These are phyloP conservation scores for Hibiscus syriacus DNA, from an alignment of 345 rosid species.

Conservation along the genomic window DNA sequence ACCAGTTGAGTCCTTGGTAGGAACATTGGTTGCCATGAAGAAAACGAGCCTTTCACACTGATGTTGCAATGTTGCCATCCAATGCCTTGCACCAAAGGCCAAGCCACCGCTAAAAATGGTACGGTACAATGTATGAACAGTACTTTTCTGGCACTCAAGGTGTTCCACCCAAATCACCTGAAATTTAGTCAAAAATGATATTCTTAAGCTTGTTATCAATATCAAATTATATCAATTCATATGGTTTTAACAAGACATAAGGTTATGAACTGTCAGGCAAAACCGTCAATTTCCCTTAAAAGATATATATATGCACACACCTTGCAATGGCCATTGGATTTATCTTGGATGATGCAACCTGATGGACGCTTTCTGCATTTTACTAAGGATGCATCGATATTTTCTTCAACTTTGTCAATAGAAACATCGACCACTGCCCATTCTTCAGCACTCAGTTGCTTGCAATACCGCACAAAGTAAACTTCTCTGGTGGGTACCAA, in stretches of 20 bases:
- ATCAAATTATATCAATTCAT: neutral
- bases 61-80: too few species aligned
- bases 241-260: neutral
- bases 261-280: neutral
- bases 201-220: neutral
- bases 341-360: too few species aligned
- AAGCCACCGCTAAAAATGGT: conserved; percentile 68
- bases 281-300: neutral
- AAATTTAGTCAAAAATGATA: neutral
- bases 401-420: conserved; percentile 69
- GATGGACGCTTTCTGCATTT: conserved; percentile 94
- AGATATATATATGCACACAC: conserved; percentile 18
- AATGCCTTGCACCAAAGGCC: conserved; percentile 96
- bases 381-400: conserved; percentile 66
- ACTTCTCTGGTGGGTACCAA: conserved; percentile 89
- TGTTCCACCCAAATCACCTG: conserved; percentile 98
- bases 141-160: conserved; percentile 64
- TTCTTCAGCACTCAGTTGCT: conserved; percentile 70
- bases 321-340: conserved; percentile 92
- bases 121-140: conserved; percentile 71
- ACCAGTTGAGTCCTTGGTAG: conserved; percentile 95
- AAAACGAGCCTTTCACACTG: conserved; percentile 84
- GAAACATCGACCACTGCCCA: conserved; percentile 97
- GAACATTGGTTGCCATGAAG: conserved; percentile 99
- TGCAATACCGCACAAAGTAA: conserved; percentile 74